Evolutionary conservation across 2,329 filamentous ascomycete genomes (phyloP), one percentile per base, ranked within the genome.

Genomic region (Arachnomyces sp.): DNA sequence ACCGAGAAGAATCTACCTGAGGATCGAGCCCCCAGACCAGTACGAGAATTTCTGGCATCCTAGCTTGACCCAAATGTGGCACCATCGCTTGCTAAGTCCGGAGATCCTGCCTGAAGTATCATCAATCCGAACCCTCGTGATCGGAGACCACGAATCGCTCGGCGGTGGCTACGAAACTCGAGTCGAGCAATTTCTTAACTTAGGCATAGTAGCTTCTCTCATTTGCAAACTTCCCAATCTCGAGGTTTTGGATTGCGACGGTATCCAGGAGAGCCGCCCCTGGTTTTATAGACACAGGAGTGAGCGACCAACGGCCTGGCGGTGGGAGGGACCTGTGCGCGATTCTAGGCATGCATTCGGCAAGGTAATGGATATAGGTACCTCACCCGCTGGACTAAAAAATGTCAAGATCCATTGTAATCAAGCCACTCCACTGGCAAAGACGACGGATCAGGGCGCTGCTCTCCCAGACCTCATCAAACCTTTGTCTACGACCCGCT

Each of bases 151-250:
- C 7, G 3, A 7, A 12, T n/a, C 14, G 7, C 12, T 8, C 7
- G 17, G 16, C 15, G 14, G 14, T 3, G 12, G 30, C 25, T 8
- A 15, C 3, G 12, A 7, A 4, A 12, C 21, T 7, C 16, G 9
- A 7, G 3, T 13, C 17, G 18, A 31, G 13, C 36, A 32, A 18
- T 29, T 37, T 11, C 34, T 44, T 17, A 33, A 44, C 29, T 18
- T 40, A 14, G 37, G 33, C 5, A 15, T 40, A n/a, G 18, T 44
- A 28, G 21, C 42, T 21, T 30, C 17, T 2, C 42, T 44, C 28
- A 17, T 44, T 37, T 40, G 37, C n/a, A 44, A 40, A 28, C 38
- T 44, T 30, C 37, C 33, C 12, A 44, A 40, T 25, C 18, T 44
- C 15, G 13, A 37, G 12, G 42, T 18, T 21, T 34, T 44, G 14